Evolutionary conservation across 345 rosid species (phyloP), one percentile per base, ranked within the genome.

Genomic region (Garcia nutans): DNA sequence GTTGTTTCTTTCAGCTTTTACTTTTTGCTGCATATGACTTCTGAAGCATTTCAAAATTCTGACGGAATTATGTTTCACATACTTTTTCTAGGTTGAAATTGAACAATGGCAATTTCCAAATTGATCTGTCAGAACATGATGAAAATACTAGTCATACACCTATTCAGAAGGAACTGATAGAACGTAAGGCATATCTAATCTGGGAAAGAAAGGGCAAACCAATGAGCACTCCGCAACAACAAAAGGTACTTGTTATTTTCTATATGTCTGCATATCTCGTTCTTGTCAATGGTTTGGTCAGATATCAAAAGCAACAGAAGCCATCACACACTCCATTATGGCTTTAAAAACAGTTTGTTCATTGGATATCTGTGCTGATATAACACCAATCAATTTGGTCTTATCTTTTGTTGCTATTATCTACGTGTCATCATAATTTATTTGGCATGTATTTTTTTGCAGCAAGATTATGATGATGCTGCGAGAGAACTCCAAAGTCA

Each of bases 141-240:
- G 81, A 81, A 72, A 79, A 33, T 72, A 58, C 65, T 71, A 59
- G 11, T 41, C 31, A 67, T 73, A 84, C 76, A 52, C 75, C 41
- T 26, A 83, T 88, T 78, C 81, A 89, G 4, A 85, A 80, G 77
- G 84, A 84, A 57, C 68, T 86, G 71, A 80, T 88, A 70, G 88
- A 86, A 71, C 74, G 72, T 73, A 83, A 84, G 73, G 93, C 90
- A n/a, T 79, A 79, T 85, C 77, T 73, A 54, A 85, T 82, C 54
- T 89, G 90, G 93, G 88, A 89, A 64, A 73, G 88, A 47, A 85
- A 70, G 77, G 90, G 93, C 78, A 86, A 86, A 24, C 88, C 88
- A 24, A 78, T 41, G 68, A 82, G 70, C 80, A 77, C 82, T 37
- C 85, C 83, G 33, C 82, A 77, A 78, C 84, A 88, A 68, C 86